These are phyloP conservation scores for Saxophila tyrrhenica DNA, from an alignment of 495 filamentous ascomycete species.

Conservation along the genomic window DNA sequence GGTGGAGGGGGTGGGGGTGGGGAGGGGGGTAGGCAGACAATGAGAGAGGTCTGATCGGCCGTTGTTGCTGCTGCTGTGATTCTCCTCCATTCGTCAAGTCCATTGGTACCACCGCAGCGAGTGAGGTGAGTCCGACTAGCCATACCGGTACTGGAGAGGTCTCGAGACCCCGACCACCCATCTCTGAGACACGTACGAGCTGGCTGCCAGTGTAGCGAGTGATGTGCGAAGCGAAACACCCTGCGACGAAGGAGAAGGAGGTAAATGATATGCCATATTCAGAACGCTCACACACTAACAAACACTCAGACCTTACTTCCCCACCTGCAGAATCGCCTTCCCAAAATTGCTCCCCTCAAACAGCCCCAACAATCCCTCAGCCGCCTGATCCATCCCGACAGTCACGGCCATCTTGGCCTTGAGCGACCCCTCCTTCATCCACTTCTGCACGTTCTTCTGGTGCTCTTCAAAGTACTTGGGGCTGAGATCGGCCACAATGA, in stretches of 20 bases:
- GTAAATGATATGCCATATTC: no score
- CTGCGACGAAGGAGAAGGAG: no score
- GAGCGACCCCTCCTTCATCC: conserved; percentile 73
- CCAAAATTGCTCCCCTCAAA: conserved; percentile 81
- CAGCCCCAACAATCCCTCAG: conserved; percentile 73
- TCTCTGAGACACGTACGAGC: no score
- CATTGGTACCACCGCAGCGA: no score
- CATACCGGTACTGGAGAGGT: no score
- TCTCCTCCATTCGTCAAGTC: no score
- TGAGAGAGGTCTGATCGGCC: conserved; percentile 5
- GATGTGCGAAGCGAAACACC: no score
- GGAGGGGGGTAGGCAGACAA: not conserved
- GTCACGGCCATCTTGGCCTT: conserved; percentile 60
- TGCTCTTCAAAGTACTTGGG: conserved; percentile 62
- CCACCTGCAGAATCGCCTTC: conserved; percentile 71
- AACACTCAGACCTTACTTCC: not conserved
- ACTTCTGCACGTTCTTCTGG: conserved; percentile 68
- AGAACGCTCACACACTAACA: no score
- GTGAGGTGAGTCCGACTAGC: no score
- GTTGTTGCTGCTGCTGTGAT: no score
- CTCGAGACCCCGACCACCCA: no score
- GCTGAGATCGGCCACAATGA: conserved; percentile 57
- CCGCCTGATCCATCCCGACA: conserved; percentile 69
- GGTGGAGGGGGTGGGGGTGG: conserved; percentile 19
- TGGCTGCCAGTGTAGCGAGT: no score